A percentile compares a stretch with the other conserved stretches of the same genome.
Evolutionary conservation across 139 green algal species (phyloP).

Genomic region (Astrephomene gubernaculifera): DNA sequence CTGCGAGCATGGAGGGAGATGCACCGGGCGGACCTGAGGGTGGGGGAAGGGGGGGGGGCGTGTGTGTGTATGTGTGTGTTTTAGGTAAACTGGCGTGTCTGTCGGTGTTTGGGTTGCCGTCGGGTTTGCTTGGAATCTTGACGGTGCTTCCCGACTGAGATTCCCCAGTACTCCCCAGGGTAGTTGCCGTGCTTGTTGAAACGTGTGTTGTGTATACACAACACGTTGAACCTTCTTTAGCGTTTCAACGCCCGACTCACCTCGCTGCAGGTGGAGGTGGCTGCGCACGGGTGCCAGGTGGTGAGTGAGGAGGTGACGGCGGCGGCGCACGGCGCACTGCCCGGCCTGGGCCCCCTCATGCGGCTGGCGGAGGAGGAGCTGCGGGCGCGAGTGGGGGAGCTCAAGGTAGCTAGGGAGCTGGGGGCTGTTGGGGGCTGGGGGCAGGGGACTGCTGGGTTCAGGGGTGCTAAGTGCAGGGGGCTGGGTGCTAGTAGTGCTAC

Average conservation of each 20-base stretch:
- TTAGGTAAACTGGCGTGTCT: neutral
- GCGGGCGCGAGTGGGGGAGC: neutral
- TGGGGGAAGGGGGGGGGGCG: neutral
- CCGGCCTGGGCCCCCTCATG: conserved; percentile 19
- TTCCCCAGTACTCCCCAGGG: too few species aligned
- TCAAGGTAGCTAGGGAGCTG: too few species aligned
- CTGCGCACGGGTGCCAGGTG: neutral
- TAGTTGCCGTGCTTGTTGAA: neutral
- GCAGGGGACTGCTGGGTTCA: too few species aligned
- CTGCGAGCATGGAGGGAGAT: neutral
- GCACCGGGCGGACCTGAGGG: conserved; percentile 32
- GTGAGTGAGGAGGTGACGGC: conserved; percentile 34
- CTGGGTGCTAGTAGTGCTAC: neutral
- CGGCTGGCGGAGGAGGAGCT: conserved; percentile 11
- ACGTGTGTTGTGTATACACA: neutral
- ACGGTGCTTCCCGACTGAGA: too few species aligned
- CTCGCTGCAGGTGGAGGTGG: conserved; percentile 15
- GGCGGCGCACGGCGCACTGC: neutral
- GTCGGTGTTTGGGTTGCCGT: neutral
- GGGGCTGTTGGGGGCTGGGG: too few species aligned
- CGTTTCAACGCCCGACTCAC: too few species aligned
- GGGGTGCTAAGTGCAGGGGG: neutral
- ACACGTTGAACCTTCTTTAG: neutral
- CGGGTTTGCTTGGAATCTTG: too few species aligned
- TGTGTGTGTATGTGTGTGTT: neutral